These are phyloP conservation scores for Botrytis tulipae DNA, from an alignment of 2,329 filamentous ascomycete species.

Conservation along the genomic window DNA sequence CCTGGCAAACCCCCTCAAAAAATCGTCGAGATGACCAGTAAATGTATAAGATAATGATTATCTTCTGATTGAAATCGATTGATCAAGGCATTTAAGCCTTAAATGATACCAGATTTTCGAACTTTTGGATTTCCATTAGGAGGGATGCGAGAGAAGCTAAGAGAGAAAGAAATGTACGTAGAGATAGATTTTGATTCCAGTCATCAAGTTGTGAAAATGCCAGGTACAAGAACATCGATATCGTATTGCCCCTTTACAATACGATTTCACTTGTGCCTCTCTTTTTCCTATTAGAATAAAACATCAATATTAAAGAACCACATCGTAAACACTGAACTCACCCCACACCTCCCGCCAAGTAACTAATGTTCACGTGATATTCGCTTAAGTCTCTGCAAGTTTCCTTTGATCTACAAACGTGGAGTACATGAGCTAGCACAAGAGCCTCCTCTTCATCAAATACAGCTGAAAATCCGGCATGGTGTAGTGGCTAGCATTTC, in stretches of 20 bases:
- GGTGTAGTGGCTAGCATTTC: constrained; percentile 18
- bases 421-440: not conserved
- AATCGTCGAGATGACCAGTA: not conserved
- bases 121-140: not conserved
- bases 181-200: not conserved
- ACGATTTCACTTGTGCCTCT: not conserved
- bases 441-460: accelerated
- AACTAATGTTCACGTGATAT: not conserved
- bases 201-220: not conserved
- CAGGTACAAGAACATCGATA: not conserved
- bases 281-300: not conserved
- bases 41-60: not conserved
- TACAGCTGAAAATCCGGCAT: not conserved
- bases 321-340: not conserved
- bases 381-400: not conserved
- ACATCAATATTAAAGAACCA: not conserved
- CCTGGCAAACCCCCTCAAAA: not conserved
- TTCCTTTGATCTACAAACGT: not conserved
- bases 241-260: not conserved
- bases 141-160: not conserved
- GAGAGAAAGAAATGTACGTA: not conserved
- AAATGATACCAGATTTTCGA: not conserved
- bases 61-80: not conserved
- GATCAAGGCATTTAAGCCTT: not conserved
- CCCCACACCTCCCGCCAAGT: not conserved